These are phyloP conservation scores for Leccinum arenicola DNA, from an alignment of 768 basidiomycete genomes.

Conservation along the genomic window DNA sequence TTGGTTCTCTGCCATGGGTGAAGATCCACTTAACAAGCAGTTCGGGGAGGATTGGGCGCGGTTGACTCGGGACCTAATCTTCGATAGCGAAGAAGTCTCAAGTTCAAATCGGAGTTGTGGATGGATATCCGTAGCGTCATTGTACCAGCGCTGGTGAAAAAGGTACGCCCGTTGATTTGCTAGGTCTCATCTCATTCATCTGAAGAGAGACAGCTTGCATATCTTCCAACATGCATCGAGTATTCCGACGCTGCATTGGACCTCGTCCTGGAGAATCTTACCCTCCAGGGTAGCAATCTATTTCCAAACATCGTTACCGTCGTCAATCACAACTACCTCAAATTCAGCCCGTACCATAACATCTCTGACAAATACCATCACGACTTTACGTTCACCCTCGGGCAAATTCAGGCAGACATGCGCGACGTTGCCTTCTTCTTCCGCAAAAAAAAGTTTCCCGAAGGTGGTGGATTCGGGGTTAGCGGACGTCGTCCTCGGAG, in stretches of 20 bases:
- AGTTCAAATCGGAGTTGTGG: constrained; percentile 90
- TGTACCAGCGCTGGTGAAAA: constrained; percentile 71
- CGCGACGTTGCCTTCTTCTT: constrained; percentile 92
- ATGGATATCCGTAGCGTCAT: constrained; percentile 83
- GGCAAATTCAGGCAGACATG: constrained; percentile 92
- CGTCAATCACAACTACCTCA: constrained; percentile 79
- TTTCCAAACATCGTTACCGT: constrained; percentile 76
- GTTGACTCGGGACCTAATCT: constrained; percentile 80
- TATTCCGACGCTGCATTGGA: constrained; percentile 87
- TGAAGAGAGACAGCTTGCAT: constrained; percentile 50
- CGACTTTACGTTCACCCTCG: constrained; percentile 69
- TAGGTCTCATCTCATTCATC: neutral
- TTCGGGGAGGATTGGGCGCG: constrained; percentile 84
- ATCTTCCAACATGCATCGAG: constrained; percentile 88
- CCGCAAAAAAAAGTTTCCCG: constrained; percentile 79
- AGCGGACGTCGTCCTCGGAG: constrained; percentile 83
- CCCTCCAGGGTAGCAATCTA: constrained; percentile 82
- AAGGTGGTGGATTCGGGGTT: constrained; percentile 80
- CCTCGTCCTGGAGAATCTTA: constrained; percentile 91
- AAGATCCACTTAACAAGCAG: constrained; percentile 78
- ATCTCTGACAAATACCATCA: constrained; percentile 62
- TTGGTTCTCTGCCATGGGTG: constrained; percentile 85
- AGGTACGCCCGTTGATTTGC: constrained; percentile 41
- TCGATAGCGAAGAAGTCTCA: constrained; percentile 69
- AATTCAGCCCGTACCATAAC: constrained; percentile 73